These are phyloP conservation scores for Backusella westeae DNA, from an alignment of 192 early-diverging fungal genomes.

Conservation along the genomic window DNA sequence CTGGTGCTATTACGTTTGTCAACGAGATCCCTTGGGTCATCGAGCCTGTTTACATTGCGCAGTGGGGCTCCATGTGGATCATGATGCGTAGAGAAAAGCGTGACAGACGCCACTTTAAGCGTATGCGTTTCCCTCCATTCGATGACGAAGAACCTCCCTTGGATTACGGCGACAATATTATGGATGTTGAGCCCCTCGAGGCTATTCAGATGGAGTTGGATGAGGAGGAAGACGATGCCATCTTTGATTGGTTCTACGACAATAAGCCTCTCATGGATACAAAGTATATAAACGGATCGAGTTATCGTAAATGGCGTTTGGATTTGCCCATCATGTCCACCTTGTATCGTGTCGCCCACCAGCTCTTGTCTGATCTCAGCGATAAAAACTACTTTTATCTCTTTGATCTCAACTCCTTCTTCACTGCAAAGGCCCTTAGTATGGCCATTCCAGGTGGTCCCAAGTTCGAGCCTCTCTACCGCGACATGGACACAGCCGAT, in stretches of 20 bases:
- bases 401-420: slow-evolving; percentile 93
- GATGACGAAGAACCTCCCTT: slow-evolving; percentile 99
- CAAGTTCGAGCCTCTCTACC: slow-evolving; percentile 95
- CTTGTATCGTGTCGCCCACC: slow-evolving; percentile 86
- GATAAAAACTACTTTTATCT: slow-evolving; percentile 99
- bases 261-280: slow-evolving; percentile 81
- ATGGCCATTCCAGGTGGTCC: slow-evolving; percentile 98
- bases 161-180: slow-evolving; percentile 98
- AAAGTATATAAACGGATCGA: slow-evolving; percentile 83
- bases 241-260: slow-evolving; percentile 97
- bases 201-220: slow-evolving; percentile 99
- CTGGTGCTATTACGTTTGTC: slow-evolving; percentile 98
- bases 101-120: slow-evolving; percentile 96
- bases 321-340: slow-evolving; percentile 94
- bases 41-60: slow-evolving; percentile 96
- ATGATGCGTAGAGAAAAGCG: slow-evolving; percentile 99
- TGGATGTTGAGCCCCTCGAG: slow-evolving; percentile 97
- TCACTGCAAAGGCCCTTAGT: slow-evolving; percentile 97
- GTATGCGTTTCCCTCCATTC: slow-evolving; percentile 98
- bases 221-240: slow-evolving; percentile 88
- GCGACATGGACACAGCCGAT: slow-evolving; percentile 94
- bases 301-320: slow-evolving; percentile 88
- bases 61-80: slow-evolving; percentile 99
- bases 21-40: slow-evolving; percentile 96
- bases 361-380: slow-evolving; percentile 89